Evolutionary conservation across 2,329 filamentous ascomycete genomes (phyloP).

Genomic region (Beauveria sp.): DNA sequence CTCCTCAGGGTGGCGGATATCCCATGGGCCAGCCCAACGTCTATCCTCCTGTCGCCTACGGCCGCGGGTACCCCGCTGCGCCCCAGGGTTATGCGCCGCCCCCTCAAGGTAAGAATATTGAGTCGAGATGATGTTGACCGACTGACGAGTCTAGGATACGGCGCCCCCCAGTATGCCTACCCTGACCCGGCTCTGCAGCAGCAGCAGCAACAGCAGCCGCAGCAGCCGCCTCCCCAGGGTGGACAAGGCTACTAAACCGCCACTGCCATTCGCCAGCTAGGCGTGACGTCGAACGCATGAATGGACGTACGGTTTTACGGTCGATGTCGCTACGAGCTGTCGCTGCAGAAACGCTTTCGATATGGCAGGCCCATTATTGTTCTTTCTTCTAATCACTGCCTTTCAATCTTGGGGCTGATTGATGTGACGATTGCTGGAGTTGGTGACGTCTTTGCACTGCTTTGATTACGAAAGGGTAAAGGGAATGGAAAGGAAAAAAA

Average conservation of each 20-base stretch:
- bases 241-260: slow-evolving; percentile 35
- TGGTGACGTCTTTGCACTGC: neutral
- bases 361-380: slow-evolving; percentile 5
- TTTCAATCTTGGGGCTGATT: neutral
- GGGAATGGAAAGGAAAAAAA: neutral
- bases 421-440: slow-evolving; percentile 7
- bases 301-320: neutral
- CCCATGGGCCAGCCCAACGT: slow-evolving; percentile 27
- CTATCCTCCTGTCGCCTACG: slow-evolving; percentile 30
- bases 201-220: slow-evolving; percentile 28
- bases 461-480: slow-evolving; percentile 2
- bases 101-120: slow-evolving; percentile 32
- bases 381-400: neutral
- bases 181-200: slow-evolving; percentile 36
- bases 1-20: slow-evolving; percentile 31
- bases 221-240: slow-evolving; percentile 19
- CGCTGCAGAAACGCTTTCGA: neutral
- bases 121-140: neutral
- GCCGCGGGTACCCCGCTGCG: slow-evolving; percentile 31
- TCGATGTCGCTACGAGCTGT: neutral
- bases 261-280: neutral
- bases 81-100: slow-evolving; percentile 27
- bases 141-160: slow-evolving; percentile 26
- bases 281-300: neutral
- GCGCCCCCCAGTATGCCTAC: slow-evolving; percentile 37